Evolutionary conservation across 805 yeast genomes (phyloP).

Genomic region (Hanseniaspora clermontiae): DNA sequence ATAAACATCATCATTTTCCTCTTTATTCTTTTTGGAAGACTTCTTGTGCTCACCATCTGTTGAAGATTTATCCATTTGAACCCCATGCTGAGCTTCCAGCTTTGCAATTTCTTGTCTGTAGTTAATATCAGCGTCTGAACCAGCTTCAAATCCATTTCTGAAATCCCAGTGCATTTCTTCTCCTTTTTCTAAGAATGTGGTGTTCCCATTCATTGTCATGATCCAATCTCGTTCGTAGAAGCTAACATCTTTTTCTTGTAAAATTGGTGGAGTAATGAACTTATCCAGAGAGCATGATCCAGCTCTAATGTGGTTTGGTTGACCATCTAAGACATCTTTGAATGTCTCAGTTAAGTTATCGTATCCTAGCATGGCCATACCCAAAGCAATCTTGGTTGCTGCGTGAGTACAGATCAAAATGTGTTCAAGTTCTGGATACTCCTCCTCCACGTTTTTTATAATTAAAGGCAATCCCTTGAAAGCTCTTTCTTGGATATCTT

Average conservation of each 20-base stretch:
- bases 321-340: conserved; percentile 5
- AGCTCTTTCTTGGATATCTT: conserved; percentile 55
- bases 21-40: not conserved
- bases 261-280: conserved; percentile 29
- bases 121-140: conserved; percentile 73
- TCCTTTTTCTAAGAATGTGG: conserved; percentile 58
- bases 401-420: conserved; percentile 82
- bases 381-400: conserved; percentile 80
- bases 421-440: conserved; percentile 47
- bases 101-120: conserved; percentile 31
- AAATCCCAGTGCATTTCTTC: conserved; percentile 94
- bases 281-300: conserved; percentile 79
- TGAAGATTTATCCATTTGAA: not conserved
- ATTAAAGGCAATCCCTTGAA: conserved; percentile 41
- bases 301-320: conserved; percentile 36
- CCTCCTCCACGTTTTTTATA: conserved; percentile 42
- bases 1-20: conserved; percentile 25
- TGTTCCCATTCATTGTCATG: conserved; percentile 55
- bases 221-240: conserved; percentile 36
- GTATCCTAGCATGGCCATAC: conserved; percentile 56
- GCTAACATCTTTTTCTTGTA: conserved; percentile 8
- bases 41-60: not conserved
- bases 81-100: conserved; percentile 16
- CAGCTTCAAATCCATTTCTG: conserved; percentile 66
- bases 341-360: conserved; percentile 19